Evolutionary conservation across 2,329 filamentous ascomycete species (phyloP), one percentile per base, ranked within the genome.

Genomic region (Trichoderma simmonsii): DNA sequence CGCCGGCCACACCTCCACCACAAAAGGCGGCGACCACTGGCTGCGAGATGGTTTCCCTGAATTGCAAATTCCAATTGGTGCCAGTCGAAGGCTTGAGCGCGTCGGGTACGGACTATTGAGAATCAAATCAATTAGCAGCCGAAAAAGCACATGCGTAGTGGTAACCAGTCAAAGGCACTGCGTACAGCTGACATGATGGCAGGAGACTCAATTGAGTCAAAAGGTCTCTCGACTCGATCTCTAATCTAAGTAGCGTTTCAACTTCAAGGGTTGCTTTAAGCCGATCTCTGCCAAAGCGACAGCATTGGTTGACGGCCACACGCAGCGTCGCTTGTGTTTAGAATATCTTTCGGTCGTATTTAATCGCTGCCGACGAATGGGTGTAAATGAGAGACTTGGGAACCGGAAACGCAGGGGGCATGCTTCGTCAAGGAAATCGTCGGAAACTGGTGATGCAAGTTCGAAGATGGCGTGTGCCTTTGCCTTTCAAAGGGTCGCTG

Each of bases 11-110:
- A 76, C 96, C 96, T 73, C 96, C 96, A 34, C 94, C 96, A 78
- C 97, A 92, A 79, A 99, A 99, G 39, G 96, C 95, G 56, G 96
- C 95, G 39, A 94, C 84, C 51, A 98, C 91, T 4, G 95, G 95
- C 75, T 97, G 92, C 11, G 94, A 92, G 74, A 98, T 71, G 73
- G 85, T 82, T 66, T 86, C 83, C 61, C 81, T 83, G 67, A 87
- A 75, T 34, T 84, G 82, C 32, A 79, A 66, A 24, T 77, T 66
- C 34, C 76, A 75, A 51, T 73, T 75, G 72, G 78, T 72, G 39
- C 76, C 73, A 61, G 79, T 76, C 57, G 78, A 75, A 30, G 75
- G 74, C 21, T 71, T 74, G 24, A 74, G 73, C 75, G 79, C 73
- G 72, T 75, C 77, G 61, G 80, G 75, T 62, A 77, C 72, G 54